Base-by-base conservation (phyloP, 1,139 yeast species). In the Geotrichum europaeum region DNA sequence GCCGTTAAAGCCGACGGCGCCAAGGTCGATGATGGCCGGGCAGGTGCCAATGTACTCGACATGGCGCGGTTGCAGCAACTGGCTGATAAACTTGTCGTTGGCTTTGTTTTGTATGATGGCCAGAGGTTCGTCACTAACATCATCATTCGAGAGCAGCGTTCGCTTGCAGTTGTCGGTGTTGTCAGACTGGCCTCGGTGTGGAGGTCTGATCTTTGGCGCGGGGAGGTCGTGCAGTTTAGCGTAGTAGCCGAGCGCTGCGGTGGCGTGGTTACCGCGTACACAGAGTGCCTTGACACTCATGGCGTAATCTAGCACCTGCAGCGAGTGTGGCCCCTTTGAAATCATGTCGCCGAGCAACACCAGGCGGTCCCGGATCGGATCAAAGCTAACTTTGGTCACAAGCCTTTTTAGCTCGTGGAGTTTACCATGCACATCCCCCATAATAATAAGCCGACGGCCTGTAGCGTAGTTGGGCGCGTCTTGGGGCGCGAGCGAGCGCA, bases 401-500 rank as follows among this genome's bases (percentile, higher is more conserved):
- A 92, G 76, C 56, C 78, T 74, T 61, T 72, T 70, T 62, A 91
- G 76, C 68, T 84, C 82, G 3, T 75, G 74, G 65, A 79, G 83
- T 68, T 86, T 85, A 1, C 97, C 98, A 73, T 92, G 98, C 30
- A 92, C 83, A 72, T 92, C 98, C 3, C 98, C 98, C 43, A 92
- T 79, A 60, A 91, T 71, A 18, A 92, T 78, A 40, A 87, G 70
- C 65, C 63, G 55, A 1, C 30, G 49, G 30, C 30, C 47, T 20
- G 47, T 40, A 3, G 24, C 20, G 20, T 40, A 40, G 20, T 40
- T n/a, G 47, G 47, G 47, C 47, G 20, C 9, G 20, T 40, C 47
- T n/a, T 40, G 20, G 10, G 47, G 47, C 2, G 20, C 6, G 5
- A 40, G 20, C 1, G 47, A 7, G 22, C 10, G 20, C 18, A 40